Evolutionary conservation across 179 eudicot genomes (phyloP).

Genomic region (Silene noctiflora): DNA sequence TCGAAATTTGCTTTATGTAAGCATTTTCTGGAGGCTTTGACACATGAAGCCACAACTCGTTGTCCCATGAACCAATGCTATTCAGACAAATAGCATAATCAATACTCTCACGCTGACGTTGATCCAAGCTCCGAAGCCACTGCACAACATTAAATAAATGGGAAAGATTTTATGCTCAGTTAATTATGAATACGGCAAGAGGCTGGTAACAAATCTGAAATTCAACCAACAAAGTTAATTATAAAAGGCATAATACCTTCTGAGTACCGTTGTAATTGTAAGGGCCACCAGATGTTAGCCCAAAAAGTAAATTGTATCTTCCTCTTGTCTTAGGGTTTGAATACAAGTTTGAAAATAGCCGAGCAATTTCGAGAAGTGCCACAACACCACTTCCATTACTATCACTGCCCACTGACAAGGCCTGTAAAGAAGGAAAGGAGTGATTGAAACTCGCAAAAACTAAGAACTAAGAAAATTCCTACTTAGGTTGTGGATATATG

Average conservation of each 20-base stretch:
- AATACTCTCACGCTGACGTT: conserved; percentile 87
- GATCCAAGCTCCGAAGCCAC: conserved; percentile 98
- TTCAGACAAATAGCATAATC: conserved; percentile 94
- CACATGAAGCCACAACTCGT: conserved; percentile 86
- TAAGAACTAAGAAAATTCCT: conserved; percentile 3
- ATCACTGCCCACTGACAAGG: conserved; percentile 89
- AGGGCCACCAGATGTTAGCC: conserved; percentile 96
- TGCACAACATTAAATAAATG: conserved; percentile 29
- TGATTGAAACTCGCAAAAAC: conserved; percentile 6
- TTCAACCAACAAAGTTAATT: neutral
- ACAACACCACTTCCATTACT: conserved; percentile 98
- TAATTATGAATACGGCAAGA: conserved; percentile 9
- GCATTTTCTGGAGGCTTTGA: conserved; percentile 98
- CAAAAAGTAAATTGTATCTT: conserved; percentile 90
- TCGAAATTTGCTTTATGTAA: conserved; percentile 77
- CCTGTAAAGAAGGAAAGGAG: conserved; percentile 39
- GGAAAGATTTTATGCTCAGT: conserved; percentile 12
- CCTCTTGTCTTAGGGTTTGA: conserved; percentile 94
- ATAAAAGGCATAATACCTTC: conserved; percentile 49
- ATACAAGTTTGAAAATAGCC: conserved; percentile 77
- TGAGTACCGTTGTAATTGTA: conserved; percentile 95
- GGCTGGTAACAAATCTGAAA: neutral
- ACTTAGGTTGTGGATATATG: neutral
- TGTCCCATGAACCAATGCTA: conserved; percentile 69
- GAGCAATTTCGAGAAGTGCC: conserved; percentile 85